Percentiles rank a stretch among this genome's conserved stretches.
Conservation (phyloP, 352 stramenopile species). For the Phytophthora podocarpi region DNA sequence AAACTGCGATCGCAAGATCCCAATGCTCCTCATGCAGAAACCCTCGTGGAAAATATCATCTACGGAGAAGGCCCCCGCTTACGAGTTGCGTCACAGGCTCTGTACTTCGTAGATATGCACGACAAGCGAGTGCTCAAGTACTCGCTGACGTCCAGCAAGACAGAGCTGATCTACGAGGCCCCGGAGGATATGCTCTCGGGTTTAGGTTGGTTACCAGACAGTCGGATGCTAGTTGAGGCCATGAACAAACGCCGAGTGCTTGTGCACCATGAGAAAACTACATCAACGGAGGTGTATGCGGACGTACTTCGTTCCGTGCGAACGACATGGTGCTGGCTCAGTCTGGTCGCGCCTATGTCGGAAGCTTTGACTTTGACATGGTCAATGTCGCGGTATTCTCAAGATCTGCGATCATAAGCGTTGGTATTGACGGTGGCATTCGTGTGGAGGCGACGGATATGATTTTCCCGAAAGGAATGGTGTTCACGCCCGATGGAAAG, state of each 20-base stretch:
- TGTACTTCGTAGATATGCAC: conserved; percentile 73
- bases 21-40: conserved; percentile 4
- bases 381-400: conserved; percentile 27
- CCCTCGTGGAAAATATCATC: conserved; percentile 26
- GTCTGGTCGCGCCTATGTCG: conserved; percentile 47
- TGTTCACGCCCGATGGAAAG: conserved; percentile 72
- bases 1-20: conserved; percentile 16
- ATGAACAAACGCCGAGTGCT: conserved; percentile 54
- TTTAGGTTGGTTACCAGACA: conserved; percentile 60
- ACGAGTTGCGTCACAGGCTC: conserved; percentile 35
- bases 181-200: conserved; percentile 52
- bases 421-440: conserved; percentile 40
- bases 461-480: conserved; percentile 67
- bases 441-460: conserved; percentile 53
- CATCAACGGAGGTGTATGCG: conserved; percentile 39
- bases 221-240: conserved; percentile 48
- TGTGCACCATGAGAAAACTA: conserved; percentile 33
- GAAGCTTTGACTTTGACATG: conserved; percentile 66
- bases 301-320: conserved; percentile 52
- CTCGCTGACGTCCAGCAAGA: conserved; percentile 37
- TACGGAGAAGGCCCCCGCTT: conserved; percentile 65
- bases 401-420: conserved; percentile 56
- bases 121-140: conserved; percentile 53
- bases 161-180: conserved; percentile 42
- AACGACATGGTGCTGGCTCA: conserved; percentile 64